A percentile compares a stretch with the other conserved stretches of the same genome.
Conservation (phyloP, 73 alveolate species). For the Paramecium biaurelia region DNA sequence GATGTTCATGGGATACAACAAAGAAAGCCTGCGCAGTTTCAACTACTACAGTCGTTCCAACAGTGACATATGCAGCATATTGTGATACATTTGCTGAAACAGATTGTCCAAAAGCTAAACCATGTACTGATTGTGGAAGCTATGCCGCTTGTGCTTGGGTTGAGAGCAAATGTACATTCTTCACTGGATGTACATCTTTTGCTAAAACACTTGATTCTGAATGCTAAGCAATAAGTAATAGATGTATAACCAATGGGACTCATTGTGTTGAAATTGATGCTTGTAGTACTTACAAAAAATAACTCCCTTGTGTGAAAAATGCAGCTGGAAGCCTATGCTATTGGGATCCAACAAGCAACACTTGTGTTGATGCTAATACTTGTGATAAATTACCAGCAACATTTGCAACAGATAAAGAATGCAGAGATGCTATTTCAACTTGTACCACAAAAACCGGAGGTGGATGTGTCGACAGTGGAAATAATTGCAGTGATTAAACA, state of each 20-base stretch:
- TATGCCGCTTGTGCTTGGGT: background rate
- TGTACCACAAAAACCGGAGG: background rate
- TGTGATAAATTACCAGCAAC: background rate
- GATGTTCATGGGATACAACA: background rate
- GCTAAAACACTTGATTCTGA: background rate
- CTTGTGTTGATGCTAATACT: background rate
- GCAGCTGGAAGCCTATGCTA: background rate
- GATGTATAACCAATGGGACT: constrained; percentile 32
- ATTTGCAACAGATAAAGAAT: background rate
- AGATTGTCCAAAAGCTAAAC: background rate
- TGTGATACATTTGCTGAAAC: background rate
- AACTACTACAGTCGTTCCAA: background rate
- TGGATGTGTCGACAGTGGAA: constrained; percentile 15
- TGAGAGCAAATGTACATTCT: background rate
- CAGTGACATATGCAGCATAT: background rate
- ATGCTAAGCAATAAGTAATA: background rate
- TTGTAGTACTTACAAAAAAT: background rate
- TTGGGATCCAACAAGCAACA: background rate
- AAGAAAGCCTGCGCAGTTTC: background rate
- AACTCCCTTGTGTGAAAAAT: background rate
- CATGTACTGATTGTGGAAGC: background rate
- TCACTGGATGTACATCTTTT: background rate
- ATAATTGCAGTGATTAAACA: background rate
- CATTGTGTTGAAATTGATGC: background rate
- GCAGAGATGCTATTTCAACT: background rate